Evolutionary conservation across 805 yeast genomes (phyloP), one percentile per base, ranked within the genome.

Genomic region (Ogataea allantospora): DNA sequence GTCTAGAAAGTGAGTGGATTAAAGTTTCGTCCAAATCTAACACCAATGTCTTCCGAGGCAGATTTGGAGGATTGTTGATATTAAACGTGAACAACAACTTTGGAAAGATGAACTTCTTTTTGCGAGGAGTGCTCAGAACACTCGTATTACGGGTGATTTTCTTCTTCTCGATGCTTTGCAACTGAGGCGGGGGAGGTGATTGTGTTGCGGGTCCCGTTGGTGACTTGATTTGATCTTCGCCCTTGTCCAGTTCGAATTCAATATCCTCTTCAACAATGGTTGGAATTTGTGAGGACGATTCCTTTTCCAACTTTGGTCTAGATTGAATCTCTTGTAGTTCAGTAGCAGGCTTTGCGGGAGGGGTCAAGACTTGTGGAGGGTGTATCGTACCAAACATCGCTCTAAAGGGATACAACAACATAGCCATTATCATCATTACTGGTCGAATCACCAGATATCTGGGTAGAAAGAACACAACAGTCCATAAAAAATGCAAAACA

Each of bases 21-120:
- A 93, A 66, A 0, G 99, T 93, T 55, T 93, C 99, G 62, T 91
- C 99, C 20, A 93, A 72, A 57, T 93, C 99, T 16, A 93, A 67
- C 1, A 93, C 84, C 20, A 93, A 69, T 0, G 88, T 82, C 54
- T 88, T 88, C 47, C 33, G 46, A 7, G 58, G 55, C 27, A 62
- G 25, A 9, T 44, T 38, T 7, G 67, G 66, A 2, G 67, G 67
- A 21, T 48, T 41, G 22, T 48, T 43, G 11, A 63, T 46, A 35
- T 60, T 46, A 43, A 63, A 62, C 43, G 57, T 58, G 48, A 63
- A 60, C 14, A 63, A 43, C 6, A 63, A 36, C 34, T 56, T 55
- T 6, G 67, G 67, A 34, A 63, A 63, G 12, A 62, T 47, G 36
- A 60, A 59, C 46, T 50, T 53, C 43, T 47, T 55, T 21, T 51